phyloP scores from a whole-genome alignment of 805 yeast species.

The Starmera amethionina region DNA sequence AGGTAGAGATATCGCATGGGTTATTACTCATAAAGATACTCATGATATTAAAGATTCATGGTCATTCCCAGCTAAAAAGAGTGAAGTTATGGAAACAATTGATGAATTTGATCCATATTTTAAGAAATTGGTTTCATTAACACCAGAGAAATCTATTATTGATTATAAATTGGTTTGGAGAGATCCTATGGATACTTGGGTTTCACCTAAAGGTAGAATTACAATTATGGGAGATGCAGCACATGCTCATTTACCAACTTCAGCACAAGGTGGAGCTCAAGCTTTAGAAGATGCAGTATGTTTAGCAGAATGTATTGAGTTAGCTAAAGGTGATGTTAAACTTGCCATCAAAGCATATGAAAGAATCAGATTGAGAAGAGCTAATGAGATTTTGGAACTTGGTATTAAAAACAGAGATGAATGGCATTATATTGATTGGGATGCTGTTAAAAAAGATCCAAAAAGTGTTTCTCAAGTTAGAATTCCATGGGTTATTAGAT shows the following conservation, averaged over 20 bases:
- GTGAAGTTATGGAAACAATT: too few species aligned
- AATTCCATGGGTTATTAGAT: too few species aligned
- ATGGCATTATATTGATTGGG: too few species aligned
- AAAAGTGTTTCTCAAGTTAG: too few species aligned
- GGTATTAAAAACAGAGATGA: too few species aligned
- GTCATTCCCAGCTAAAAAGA: background rate
- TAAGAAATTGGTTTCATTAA: too few species aligned
- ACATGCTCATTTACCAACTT: background rate
- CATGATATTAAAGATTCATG: background rate
- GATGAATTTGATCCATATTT: too few species aligned
- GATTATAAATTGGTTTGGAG: background rate
- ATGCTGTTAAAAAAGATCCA: too few species aligned
- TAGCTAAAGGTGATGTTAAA: background rate
- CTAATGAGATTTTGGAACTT: background rate
- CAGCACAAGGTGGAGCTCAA: background rate
- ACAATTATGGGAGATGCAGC: background rate
- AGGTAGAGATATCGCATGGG: background rate
- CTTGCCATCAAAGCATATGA: background rate
- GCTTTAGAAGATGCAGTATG: background rate
- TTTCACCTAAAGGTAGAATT: background rate
- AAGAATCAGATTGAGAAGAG: background rate
- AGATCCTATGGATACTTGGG: background rate
- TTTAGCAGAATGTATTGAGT: background rate
- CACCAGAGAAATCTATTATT: background rate
- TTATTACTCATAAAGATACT: background rate